Conservation (phyloP, 2,329 filamentous ascomycete genomes). For the Dothistroma pini region DNA sequence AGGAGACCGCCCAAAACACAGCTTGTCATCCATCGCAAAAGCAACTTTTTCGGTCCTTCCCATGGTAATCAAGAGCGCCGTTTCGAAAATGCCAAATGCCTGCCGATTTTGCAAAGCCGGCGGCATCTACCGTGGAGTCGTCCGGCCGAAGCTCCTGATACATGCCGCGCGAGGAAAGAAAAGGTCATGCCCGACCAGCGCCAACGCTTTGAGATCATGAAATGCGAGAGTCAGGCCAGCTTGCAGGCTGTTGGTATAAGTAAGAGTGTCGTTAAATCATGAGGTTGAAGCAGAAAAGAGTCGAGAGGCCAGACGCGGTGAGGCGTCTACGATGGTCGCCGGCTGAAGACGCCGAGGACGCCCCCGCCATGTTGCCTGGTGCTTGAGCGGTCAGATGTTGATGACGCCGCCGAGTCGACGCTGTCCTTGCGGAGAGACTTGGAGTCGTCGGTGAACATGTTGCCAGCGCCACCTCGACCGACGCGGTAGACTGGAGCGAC, state of each 20-base stretch:
- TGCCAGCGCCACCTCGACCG: constrained; percentile 59
- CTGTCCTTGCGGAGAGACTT: constrained; percentile 22
- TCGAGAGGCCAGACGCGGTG: not conserved
- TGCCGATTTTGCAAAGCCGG: not conserved
- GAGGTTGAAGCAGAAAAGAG: not conserved
- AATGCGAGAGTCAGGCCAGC: constrained; percentile 25
- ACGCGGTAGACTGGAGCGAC: constrained; percentile 60
- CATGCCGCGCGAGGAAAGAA: not conserved
- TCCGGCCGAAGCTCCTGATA: not conserved
- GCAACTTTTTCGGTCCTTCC: not conserved
- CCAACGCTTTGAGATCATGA: constrained; percentile 21
- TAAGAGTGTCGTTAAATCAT: constrained; percentile 13
- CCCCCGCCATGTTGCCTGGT: constrained; percentile 8
- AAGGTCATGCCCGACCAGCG: constrained; percentile 14
- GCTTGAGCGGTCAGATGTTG: constrained; percentile 21
- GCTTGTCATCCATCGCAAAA: not conserved
- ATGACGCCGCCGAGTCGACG: constrained; percentile 18
- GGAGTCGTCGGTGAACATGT: constrained; percentile 40
- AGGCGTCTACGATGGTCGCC: constrained; percentile 18
- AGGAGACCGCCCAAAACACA: not conserved
- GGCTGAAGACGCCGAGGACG: constrained; percentile 23
- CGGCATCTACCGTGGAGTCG: not conserved
- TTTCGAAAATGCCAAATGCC: not conserved
- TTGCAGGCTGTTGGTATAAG: constrained; percentile 14
- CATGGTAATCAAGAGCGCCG: not conserved